These are phyloP conservation scores for Parafenestella ontariensis DNA, from an alignment of 2,329 filamentous ascomycete species.

Conservation along the genomic window DNA sequence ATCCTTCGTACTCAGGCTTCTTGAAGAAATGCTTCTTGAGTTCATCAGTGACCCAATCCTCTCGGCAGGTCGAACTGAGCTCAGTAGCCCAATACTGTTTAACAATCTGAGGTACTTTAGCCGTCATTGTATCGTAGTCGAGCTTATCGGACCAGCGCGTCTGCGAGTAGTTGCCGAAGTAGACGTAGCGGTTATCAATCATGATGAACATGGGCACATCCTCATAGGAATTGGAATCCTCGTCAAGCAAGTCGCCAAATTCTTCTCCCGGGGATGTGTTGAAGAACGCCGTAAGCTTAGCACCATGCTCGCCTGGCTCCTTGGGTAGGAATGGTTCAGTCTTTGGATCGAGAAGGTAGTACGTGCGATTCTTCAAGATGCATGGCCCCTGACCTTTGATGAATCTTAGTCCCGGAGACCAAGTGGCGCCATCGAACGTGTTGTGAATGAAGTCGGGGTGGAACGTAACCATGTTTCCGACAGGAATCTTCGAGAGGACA, in stretches of 20 bases:
- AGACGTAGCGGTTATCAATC: constrained; percentile 44
- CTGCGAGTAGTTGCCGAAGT: constrained; percentile 57
- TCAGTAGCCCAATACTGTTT: constrained; percentile 51
- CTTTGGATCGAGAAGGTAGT: constrained; percentile 50
- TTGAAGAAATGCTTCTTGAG: constrained; percentile 54
- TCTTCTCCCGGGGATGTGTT: constrained; percentile 45
- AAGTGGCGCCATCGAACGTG: constrained; percentile 47
- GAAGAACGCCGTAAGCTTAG: constrained; percentile 57
- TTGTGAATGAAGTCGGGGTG: constrained; percentile 46
- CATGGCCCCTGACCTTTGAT: constrained; percentile 28
- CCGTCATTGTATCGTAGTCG: constrained; percentile 50
- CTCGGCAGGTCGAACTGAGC: constrained; percentile 44
- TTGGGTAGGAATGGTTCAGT: constrained; percentile 53
- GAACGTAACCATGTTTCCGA: constrained; percentile 42
- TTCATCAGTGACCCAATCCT: constrained; percentile 52
- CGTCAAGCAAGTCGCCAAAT: constrained; percentile 26
- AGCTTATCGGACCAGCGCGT: constrained; percentile 54
- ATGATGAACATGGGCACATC: constrained; percentile 53
- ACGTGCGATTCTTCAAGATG: constrained; percentile 46
- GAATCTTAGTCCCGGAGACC: constrained; percentile 53
- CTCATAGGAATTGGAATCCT: constrained; percentile 38
- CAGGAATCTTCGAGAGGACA: constrained; percentile 27
- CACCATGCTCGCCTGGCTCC: constrained; percentile 52
- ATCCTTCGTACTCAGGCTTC: constrained; percentile 50
- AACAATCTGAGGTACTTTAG: constrained; percentile 48